Evolutionary conservation across 139 green algal genomes (phyloP).

Genomic region (Mesotaenium endlicherianum): DNA sequence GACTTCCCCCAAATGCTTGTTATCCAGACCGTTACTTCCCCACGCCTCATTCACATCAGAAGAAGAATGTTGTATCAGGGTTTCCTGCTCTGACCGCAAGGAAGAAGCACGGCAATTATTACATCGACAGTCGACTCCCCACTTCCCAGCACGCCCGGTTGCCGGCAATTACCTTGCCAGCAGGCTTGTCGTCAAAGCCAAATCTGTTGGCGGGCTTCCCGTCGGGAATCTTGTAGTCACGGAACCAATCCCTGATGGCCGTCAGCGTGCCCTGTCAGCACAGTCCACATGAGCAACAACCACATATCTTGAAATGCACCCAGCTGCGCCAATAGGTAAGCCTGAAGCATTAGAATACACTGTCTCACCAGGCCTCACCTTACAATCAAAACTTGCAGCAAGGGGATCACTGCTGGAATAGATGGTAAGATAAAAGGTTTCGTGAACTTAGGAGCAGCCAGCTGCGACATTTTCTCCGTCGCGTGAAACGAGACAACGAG

Average conservation of each 20-base stretch:
- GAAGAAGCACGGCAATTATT: background rate
- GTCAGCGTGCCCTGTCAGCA: constrained; percentile 84
- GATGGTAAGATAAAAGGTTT: no score
- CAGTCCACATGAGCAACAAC: no score
- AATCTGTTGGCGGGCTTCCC: constrained; percentile 94
- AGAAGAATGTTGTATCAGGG: background rate
- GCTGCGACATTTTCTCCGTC: no score
- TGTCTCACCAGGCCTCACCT: no score
- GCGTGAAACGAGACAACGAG: no score
- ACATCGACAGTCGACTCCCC: background rate
- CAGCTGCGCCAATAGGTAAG: no score
- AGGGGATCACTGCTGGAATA: no score
- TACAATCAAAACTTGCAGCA: no score
- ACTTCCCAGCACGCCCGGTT: background rate
- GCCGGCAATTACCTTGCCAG: background rate
- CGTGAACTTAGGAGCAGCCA: no score
- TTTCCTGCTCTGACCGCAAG: background rate
- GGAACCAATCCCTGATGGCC: constrained; percentile 93
- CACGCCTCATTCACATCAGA: background rate
- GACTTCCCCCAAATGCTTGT: background rate
- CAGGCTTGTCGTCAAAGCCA: constrained; percentile 81
- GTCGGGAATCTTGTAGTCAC: constrained; percentile 99
- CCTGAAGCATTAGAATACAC: no score
- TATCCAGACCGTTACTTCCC: background rate
- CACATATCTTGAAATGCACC: no score